Evolutionary conservation across 768 basidiomycete genomes (phyloP), one percentile per base, ranked within the genome.

Genomic region (Clathrus columnatus): DNA sequence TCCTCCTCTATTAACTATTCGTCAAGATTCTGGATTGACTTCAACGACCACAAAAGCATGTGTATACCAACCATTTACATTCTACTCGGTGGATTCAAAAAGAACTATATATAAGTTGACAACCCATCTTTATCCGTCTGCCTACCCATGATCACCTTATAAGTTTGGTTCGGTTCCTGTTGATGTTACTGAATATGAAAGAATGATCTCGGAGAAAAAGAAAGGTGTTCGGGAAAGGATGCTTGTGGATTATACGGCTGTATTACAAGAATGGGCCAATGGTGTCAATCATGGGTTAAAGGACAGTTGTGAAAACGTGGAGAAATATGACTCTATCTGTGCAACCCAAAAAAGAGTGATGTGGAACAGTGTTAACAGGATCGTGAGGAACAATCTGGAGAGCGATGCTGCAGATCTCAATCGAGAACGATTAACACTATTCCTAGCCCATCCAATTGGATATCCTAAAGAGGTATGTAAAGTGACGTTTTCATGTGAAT

Each of bases 401-500:
- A 70, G 64, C 7, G 47, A 67, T 17, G 58, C 61, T 8, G 50
- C 41, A 16, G 51, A 59, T 6, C 57, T 51, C 28, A 58, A 57
- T 7, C 36, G 21, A 51, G 50, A 55, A 56, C 80, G 85, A 0
- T 50, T 87, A 8, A 94, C 90, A 0, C 67, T 94, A 50, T 78
- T 93, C 59, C 72, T 88, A 47, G 79, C 81, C 3, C 92, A 94
- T 65, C 89, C 89, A 2, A 94, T 90, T 67, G 91, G 93, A 1
- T 85, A 94, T 61, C 81, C 80, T 47, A 94, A 93, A 66, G 91
- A 94, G 81, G 88, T 82, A 51, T 47, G 79, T 59, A 24, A 20
- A 42, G n/a, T n/a, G n/a, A n/a, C 24, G 21, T 36, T 5, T 48
- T 16, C 5, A 26, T 14, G 8, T 44, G 52, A 14, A 8, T 42